Evolutionary conservation across 1,284 basidiomycete species (phyloP), one percentile per base, ranked within the genome.

Genomic region (Flammula alnicola): DNA sequence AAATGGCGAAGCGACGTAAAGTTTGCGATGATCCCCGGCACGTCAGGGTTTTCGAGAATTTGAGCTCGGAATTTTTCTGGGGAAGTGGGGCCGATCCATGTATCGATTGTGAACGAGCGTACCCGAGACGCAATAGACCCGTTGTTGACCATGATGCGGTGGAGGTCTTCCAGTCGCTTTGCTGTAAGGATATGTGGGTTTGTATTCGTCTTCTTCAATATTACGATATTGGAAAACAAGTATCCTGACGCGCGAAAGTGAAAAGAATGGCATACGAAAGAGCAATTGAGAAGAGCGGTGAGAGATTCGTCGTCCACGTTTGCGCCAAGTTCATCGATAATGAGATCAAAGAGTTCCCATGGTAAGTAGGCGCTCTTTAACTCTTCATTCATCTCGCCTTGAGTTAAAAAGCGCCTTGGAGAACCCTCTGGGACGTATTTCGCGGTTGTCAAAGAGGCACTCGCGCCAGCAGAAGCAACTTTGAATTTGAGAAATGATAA

Each of bases 181-280:
- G 12, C 14, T 6, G 39, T 47, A 3, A 22, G 31, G 11, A 17
- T 16, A n/a, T 27, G 17, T 9, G 11, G 5, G 14, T 20, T 12
- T 27, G 27, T n/a, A n/a, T n/a, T 31, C n/a, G 14, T 29, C 26
- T 17, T 12, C 26, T 11, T 30, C 30, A 16, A 22, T 8, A 9
- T 14, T 19, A 17, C 22, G 16, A 52, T 11, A 5, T 41, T 31
- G 19, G 47, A 40, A 30, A 49, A 49, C 4, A 49, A 14, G 26
- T 49, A 44, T 11, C 35, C 35, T 12, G 32, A 42, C 7, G 52
- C 52, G 12, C 27, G 38, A 12, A 19, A 32, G 26, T 54, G 40
- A 25, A 54, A 46, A 20, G 32, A 14, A 14, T 33, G 44, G 36
- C 47, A 49, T 31, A 49, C 44, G 6, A 54, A 33, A 33, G 52